A percentile compares a stretch with the other conserved stretches of the same genome.
phyloP scores from a whole-genome alignment of 2,329 filamentous ascomycete genomes.

The Ascochyta lentis region DNA sequence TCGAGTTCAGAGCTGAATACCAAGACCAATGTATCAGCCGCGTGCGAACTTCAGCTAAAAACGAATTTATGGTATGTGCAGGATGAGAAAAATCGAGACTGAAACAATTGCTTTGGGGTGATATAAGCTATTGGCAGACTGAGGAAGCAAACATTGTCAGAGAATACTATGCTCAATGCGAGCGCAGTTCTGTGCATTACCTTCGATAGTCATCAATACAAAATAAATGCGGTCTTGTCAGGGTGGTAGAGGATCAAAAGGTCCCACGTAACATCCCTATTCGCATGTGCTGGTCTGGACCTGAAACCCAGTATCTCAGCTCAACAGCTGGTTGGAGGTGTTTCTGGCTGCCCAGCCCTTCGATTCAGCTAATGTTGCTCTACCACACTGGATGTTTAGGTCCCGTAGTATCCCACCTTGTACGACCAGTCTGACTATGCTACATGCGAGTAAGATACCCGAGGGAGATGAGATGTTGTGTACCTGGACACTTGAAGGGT shows the following conservation, averaged over 20 bases:
- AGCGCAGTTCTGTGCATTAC: not conserved
- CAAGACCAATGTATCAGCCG: too few species aligned
- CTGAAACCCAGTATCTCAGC: not conserved
- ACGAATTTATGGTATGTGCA: not conserved
- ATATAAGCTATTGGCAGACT: not conserved
- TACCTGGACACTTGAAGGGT: not conserved
- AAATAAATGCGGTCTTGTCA: not conserved
- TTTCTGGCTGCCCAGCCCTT: constrained; percentile 8
- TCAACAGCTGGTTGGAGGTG: constrained; percentile 7
- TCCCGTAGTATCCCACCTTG: constrained; percentile 9
- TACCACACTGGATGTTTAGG: constrained; percentile 77
- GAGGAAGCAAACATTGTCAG: not conserved
- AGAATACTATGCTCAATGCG: not conserved
- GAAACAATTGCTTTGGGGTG: not conserved
- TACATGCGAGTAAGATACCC: constrained; percentile 68
- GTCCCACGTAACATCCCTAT: not conserved
- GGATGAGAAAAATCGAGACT: not conserved
- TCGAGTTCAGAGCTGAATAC: too few species aligned
- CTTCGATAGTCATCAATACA: not conserved
- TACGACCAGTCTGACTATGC: constrained; percentile 78
- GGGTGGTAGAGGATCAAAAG: not conserved
- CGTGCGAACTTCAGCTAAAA: not conserved
- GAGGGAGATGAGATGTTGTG: not conserved
- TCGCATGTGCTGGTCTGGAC: constrained; percentile 7
- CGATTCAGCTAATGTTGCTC: constrained; percentile 71